These are phyloP conservation scores for Multifurca ochricompacta DNA, from an alignment of 768 basidiomycete genomes.

Conservation along the genomic window DNA sequence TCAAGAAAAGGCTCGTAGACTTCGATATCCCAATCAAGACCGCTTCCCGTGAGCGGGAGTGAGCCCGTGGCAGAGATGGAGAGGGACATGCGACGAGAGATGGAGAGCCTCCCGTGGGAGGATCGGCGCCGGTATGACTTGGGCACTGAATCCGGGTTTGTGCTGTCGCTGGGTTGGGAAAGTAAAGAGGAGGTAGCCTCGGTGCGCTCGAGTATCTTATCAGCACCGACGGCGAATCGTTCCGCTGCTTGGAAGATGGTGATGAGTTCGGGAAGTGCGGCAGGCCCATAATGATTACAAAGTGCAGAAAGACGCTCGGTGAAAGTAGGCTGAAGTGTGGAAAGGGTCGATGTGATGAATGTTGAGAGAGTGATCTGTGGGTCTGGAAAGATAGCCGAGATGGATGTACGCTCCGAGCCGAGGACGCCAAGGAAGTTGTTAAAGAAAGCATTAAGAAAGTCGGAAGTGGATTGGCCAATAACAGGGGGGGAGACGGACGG, in stretches of 20 bases:
- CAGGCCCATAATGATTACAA: conserved; percentile 54
- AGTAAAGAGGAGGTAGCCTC: conserved; percentile 4
- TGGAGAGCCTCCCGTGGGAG: conserved; percentile 22
- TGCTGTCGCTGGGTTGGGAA: conserved; percentile 22
- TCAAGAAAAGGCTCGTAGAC: conserved; percentile 93
- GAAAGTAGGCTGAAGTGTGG: conserved; percentile 73
- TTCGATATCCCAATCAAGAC: conserved; percentile 76
- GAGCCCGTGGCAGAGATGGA: conserved; percentile 21
- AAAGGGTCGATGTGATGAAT: conserved; percentile 76
- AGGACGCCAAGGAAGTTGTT: conserved; percentile 57
- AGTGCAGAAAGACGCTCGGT: conserved; percentile 69
- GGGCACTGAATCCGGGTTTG: neutral
- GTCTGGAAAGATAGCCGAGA: conserved; percentile 85
- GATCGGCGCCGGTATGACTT: conserved; percentile 10
- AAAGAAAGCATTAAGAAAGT: conserved; percentile 74
- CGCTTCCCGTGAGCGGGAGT: conserved; percentile 9
- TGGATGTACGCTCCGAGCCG: conserved; percentile 59
- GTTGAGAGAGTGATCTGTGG: conserved; percentile 67
- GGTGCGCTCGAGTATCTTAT: conserved; percentile 70
- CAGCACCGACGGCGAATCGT: conserved; percentile 67
- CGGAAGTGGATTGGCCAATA: conserved; percentile 38
- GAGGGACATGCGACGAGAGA: conserved; percentile 24
- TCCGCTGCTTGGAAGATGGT: conserved; percentile 65
- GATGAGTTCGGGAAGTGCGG: conserved; percentile 64
- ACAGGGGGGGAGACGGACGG: conserved; percentile 23